These are phyloP conservation scores for Pseudogymnoascus pannorum DNA, from an alignment of 2,329 filamentous ascomycete species.

Conservation along the genomic window DNA sequence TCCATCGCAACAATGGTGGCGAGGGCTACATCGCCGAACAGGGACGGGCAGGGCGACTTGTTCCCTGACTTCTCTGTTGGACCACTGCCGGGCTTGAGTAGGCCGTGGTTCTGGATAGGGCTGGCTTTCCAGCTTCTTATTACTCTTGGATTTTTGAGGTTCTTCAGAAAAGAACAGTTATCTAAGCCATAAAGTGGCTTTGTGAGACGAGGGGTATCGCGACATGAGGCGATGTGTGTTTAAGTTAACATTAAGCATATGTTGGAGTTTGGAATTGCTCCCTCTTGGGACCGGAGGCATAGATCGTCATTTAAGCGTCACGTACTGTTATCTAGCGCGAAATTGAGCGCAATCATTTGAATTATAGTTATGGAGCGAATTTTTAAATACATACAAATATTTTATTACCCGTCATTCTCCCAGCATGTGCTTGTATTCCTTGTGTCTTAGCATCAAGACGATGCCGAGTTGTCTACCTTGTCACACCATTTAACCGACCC, in stretches of 20 bases:
- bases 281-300: background rate
- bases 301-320: slow-evolving; percentile 1
- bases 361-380: background rate
- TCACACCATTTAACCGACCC: background rate
- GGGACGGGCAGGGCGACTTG: slow-evolving; percentile 51
- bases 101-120: slow-evolving; percentile 54
- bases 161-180: slow-evolving; percentile 52
- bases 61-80: slow-evolving; percentile 54
- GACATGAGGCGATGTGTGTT: background rate
- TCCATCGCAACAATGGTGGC: slow-evolving; percentile 55
- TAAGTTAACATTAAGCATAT: slow-evolving; percentile 1
- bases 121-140: slow-evolving; percentile 50
- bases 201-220: background rate
- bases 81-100: slow-evolving; percentile 37
- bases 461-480: background rate
- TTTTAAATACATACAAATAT: background rate
- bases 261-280: background rate
- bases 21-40: slow-evolving; percentile 52
- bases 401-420: no score
- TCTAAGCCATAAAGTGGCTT: slow-evolving; percentile 38
- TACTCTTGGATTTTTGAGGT: slow-evolving; percentile 49
- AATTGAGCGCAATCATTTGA: background rate
- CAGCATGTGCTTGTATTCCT: no score
- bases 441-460: background rate
- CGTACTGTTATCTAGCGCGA: background rate